Evolutionary conservation across 768 basidiomycete species (phyloP).

Genomic region (Tricholoma saponaceum): DNA sequence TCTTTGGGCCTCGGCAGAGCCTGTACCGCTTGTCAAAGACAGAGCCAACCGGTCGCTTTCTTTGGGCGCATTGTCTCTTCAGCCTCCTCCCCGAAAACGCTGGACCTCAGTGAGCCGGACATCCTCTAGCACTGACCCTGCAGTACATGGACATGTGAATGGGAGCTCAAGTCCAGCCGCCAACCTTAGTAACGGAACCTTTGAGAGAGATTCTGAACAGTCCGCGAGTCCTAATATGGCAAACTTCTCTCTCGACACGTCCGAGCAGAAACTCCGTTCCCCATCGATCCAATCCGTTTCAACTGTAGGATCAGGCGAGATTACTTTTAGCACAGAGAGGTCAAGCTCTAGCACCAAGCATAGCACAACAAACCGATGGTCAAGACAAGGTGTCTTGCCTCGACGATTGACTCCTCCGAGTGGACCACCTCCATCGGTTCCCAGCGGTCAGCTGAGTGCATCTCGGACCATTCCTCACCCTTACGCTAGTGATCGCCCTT

Average conservation of each 20-base stretch:
- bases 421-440: conserved; percentile 55
- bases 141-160: conserved; percentile 12
- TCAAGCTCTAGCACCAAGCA: conserved; percentile 35
- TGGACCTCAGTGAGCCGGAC: conserved; percentile 34
- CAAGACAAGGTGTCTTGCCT: conserved; percentile 46
- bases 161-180: conserved; percentile 14
- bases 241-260: conserved; percentile 31
- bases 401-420: conserved; percentile 53
- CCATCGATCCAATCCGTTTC: conserved; percentile 44
- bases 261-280: conserved; percentile 34
- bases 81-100: conserved; percentile 48
- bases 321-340: conserved; percentile 26
- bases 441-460: conserved; percentile 19
- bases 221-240: conserved; percentile 21
- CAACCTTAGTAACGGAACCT: conserved; percentile 9
- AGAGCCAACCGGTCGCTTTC: conserved; percentile 30
- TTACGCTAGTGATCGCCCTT: conserved; percentile 28
- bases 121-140: conserved; percentile 9
- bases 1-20: conserved; percentile 26
- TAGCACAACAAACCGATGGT: conserved; percentile 44
- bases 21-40: conserved; percentile 19
- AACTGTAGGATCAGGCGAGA: conserved; percentile 39
- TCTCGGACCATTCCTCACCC: conserved; percentile 25
- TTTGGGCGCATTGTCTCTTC: conserved; percentile 33
- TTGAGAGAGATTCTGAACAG: conserved; percentile 20